Evolutionary conservation across 2,329 filamentous ascomycete genomes (phyloP).

Genomic region (Lasiodiplodia gonubiensis): DNA sequence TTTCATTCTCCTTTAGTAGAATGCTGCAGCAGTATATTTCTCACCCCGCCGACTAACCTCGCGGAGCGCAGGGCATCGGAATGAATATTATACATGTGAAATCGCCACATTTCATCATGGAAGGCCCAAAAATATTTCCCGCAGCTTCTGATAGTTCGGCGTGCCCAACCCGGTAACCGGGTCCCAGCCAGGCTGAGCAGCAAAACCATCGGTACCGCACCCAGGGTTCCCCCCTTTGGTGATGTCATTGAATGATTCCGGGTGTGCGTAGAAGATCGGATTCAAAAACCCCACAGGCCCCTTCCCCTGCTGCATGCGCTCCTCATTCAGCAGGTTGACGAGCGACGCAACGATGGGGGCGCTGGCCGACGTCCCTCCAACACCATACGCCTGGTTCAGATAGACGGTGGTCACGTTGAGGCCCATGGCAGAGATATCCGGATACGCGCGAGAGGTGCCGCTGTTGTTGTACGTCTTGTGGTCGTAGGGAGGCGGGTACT

Average conservation of each 20-base stretch:
- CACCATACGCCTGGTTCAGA: conserved; percentile 34
- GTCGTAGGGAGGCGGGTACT: conserved; percentile 30
- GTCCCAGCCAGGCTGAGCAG: conserved; percentile 37
- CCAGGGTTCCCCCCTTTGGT: conserved; percentile 33
- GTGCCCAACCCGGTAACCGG: conserved; percentile 57
- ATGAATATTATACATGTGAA: too few species aligned
- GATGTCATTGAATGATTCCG: conserved; percentile 35
- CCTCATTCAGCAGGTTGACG: conserved; percentile 55
- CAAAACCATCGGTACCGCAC: conserved; percentile 33
- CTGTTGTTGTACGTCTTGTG: conserved; percentile 41
- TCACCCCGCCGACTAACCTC: too few species aligned
- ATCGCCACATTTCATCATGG: conserved; percentile 28
- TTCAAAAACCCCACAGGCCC: conserved; percentile 50
- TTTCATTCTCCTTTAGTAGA: too few species aligned
- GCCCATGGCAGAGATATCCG: conserved; percentile 40
- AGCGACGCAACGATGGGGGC: conserved; percentile 57
- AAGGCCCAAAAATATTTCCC: conserved; percentile 2
- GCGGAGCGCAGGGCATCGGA: too few species aligned
- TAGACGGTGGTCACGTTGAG: conserved; percentile 49
- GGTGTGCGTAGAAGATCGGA: conserved; percentile 53
- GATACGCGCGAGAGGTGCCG: conserved; percentile 37
- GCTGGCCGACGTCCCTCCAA: conserved; percentile 60
- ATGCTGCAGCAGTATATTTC: too few species aligned
- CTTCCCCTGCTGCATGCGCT: conserved; percentile 45
- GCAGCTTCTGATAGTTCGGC: conserved; percentile 49